Base-by-base conservation (phyloP, 1,284 basidiomycete genomes). In the Mycosarcoma mackinlayi region DNA sequence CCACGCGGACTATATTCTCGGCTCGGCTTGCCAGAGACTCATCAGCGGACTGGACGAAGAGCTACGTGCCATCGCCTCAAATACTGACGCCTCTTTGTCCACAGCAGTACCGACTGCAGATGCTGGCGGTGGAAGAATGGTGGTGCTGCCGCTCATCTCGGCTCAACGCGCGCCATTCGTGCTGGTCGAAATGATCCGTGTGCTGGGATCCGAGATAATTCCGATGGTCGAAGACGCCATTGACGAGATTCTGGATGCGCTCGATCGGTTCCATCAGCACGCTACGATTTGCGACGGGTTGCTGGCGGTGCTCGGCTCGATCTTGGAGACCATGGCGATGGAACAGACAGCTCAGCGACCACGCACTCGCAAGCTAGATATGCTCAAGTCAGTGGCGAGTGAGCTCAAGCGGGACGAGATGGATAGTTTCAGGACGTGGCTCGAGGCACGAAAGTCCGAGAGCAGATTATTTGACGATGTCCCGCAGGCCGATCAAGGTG, bases 181-280 rank as follows among this genome's bases (percentile, higher is more conserved):
- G n/a, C 58, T 82, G 21, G 76, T 81, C 14, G 76, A 81, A 45
- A 70, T 80, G 50, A 74, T 82, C 28, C 59, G 76, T 1, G 59
- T 79, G 38, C 67, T 82, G 1, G 80, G 80, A 11, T 53, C 64
- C 3, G 76, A 79, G 30, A 74, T 73, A 10, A 47, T 82, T 11
- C 75, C 75, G 4, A 69, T 74, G 52, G 75, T 82, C 4, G 74
- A 82, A 34, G 80, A 82, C 56, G 76, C 79, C 16, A 69, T 82
- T 16, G 80, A 82, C 44, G 80, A 82, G 55, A 68, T 82, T 6
- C 42, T 82, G 3, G 76, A 81, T 34, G 80, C 80, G 1, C 42
- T 82, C 14, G 80, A 82, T 52, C 64, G 76, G 2, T 81, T 78
- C 40, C 79, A 82, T 44, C 63, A 64, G 8, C 65, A 79, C 45